phyloP scores from a whole-genome alignment of 2,329 filamentous ascomycete species.

The Penicillium occitanis region DNA sequence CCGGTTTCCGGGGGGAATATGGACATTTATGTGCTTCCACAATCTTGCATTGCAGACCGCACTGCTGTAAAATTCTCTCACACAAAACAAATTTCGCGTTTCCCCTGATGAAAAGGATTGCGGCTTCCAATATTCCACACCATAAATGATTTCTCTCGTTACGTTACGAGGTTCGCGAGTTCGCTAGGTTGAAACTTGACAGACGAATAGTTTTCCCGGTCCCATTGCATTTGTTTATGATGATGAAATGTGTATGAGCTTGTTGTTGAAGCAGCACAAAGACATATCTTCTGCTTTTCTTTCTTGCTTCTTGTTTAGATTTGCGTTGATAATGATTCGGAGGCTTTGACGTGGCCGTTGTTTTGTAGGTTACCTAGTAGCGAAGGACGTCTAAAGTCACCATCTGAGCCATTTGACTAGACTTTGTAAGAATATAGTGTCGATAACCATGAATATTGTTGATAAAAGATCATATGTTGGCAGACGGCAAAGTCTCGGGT shows the following conservation, averaged over 20 bases:
- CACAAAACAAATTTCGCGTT: conserved; percentile 10
- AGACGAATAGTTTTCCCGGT: not conserved
- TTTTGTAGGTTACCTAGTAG: not conserved
- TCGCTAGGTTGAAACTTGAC: not conserved
- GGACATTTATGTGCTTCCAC: conserved; percentile 6
- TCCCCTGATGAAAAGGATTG: not conserved
- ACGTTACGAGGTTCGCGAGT: not conserved
- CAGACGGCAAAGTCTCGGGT: conserved; percentile 21
- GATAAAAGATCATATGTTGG: not conserved
- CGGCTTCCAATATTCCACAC: conserved; percentile 1
- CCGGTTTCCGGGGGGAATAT: conserved; percentile 2
- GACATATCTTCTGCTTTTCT: conserved; percentile 1
- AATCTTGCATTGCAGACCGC: conserved; percentile 12
- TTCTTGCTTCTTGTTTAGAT: not conserved
- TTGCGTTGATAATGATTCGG: not conserved
- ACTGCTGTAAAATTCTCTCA: conserved; percentile 13
- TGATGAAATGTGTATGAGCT: conserved; percentile 9
- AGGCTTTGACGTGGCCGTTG: not conserved
- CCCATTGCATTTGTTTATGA: not conserved
- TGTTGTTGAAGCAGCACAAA: conserved; percentile 5
- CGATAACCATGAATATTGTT: not conserved
- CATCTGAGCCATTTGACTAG: not conserved
- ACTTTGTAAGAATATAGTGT: not conserved
- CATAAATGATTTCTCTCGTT: conserved; percentile 12
- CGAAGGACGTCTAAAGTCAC: not conserved